Conservation (phyloP, 1,139 yeast genomes). For the Lodderomyces parapsilosis region DNA sequence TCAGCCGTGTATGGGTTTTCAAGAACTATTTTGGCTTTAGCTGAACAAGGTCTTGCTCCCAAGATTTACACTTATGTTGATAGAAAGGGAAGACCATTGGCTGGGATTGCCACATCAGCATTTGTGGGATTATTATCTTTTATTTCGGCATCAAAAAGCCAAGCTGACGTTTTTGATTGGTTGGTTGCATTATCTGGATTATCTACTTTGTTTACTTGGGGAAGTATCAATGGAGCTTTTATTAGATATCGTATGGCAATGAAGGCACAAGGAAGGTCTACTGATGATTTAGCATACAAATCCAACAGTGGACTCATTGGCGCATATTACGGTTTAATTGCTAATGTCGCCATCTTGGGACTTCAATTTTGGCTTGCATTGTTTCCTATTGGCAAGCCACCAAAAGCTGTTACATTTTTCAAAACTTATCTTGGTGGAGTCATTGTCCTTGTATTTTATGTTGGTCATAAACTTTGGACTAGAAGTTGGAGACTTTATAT, state of each 20-base stretch:
- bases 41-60: constrained; percentile 44
- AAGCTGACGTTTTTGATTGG: constrained; percentile 40
- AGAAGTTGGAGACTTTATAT: constrained; percentile 28
- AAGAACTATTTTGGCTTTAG: constrained; percentile 40
- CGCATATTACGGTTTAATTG: constrained; percentile 32
- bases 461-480: constrained; percentile 35
- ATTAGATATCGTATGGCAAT: constrained; percentile 40
- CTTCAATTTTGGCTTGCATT: constrained; percentile 46
- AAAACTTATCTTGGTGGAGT: constrained; percentile 36
- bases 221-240: constrained; percentile 38
- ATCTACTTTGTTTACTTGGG: constrained; percentile 46
- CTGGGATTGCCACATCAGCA: constrained; percentile 35
- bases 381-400: constrained; percentile 33
- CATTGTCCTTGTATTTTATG: constrained; percentile 29
- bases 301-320: constrained; percentile 41
- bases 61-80: constrained; percentile 36
- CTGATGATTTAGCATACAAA: constrained; percentile 37
- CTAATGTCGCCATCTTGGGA: constrained; percentile 32
- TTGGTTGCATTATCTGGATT: constrained; percentile 42
- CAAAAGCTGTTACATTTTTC: constrained; percentile 31
- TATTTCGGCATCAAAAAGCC: constrained; percentile 40
- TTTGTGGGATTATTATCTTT: constrained; percentile 41
- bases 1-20: constrained; percentile 47
- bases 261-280: constrained; percentile 26
- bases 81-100: constrained; percentile 42